These are phyloP conservation scores for Pelargonium fulgidum DNA, from an alignment of 441 rosid species.

Conservation along the genomic window DNA sequence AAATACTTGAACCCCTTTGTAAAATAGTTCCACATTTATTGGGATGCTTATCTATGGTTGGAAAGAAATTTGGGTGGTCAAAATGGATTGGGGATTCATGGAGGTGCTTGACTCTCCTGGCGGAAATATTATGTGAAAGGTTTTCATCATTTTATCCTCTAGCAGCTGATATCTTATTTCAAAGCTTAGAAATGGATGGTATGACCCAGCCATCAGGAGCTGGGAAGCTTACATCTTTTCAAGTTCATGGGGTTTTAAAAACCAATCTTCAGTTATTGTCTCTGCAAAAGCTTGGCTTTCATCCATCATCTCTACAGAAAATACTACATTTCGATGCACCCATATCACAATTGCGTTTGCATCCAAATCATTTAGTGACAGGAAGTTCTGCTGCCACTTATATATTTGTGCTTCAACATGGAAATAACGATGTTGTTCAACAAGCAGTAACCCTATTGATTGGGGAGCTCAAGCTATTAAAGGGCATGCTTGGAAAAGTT, in stretches of 20 bases:
- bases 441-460: constrained; percentile 51
- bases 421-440: constrained; percentile 71
- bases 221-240: constrained; percentile 67
- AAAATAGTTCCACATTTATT: constrained; percentile 80
- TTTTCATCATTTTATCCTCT: constrained; percentile 64
- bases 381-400: constrained; percentile 90
- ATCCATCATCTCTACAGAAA: constrained; percentile 61
- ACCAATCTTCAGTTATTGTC: constrained; percentile 92
- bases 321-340: constrained; percentile 64
- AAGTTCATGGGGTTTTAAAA: constrained; percentile 85
- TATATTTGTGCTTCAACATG: constrained; percentile 90
- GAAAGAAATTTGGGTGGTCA: constrained; percentile 89
- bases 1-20: constrained; percentile 66
- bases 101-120: constrained; percentile 94
- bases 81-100: constrained; percentile 83
- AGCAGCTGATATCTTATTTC: constrained; percentile 68
- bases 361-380: constrained; percentile 80
- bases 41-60: constrained; percentile 69
- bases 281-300: constrained; percentile 80
- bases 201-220: constrained; percentile 31
- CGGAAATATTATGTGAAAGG: constrained; percentile 82
- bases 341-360: constrained; percentile 74
- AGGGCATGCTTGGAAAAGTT: constrained; percentile 45
- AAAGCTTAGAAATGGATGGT: constrained; percentile 55
- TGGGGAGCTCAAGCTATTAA: constrained; percentile 64